Conservation (phyloP, 108 stramenopile genomes). For the Skeletonema marinoi region DNA sequence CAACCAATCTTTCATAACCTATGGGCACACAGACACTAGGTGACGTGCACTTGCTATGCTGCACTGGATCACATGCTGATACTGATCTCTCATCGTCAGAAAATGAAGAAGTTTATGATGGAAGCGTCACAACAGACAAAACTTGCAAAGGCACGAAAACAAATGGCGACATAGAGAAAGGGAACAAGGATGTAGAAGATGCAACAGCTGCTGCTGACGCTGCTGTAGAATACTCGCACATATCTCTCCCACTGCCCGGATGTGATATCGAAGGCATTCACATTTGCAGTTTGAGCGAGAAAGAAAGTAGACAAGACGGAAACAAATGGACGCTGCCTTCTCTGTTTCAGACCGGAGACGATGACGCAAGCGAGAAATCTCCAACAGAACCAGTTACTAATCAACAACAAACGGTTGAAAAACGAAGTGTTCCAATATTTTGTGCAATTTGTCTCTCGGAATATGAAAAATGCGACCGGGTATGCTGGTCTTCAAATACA, state of each 20-base stretch:
- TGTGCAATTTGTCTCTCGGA: conserved; percentile 58
- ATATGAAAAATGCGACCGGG: conserved; percentile 36
- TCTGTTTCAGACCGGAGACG: background rate
- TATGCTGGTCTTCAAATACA: conserved; percentile 55
- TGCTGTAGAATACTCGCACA: background rate
- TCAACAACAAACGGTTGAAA: background rate
- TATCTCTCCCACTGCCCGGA: background rate
- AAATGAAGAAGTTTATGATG: background rate
- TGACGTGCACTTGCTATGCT: background rate
- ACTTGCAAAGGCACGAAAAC: background rate
- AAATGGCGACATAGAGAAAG: background rate
- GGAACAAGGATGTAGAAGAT: background rate
- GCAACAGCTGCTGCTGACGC: background rate
- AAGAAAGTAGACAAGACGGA: background rate
- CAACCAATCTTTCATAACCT: no score
- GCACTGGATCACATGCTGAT: background rate
- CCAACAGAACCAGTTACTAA: background rate
- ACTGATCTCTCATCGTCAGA: background rate
- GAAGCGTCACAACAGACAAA: background rate
- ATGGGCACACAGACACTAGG: background rate
- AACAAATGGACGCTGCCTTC: background rate
- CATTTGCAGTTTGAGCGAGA: background rate
- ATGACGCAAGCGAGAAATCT: background rate
- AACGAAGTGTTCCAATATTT: conserved; percentile 48
- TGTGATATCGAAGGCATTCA: background rate